phyloP scores from a whole-genome alignment of 805 yeast genomes.

The Candida glaebosa region DNA sequence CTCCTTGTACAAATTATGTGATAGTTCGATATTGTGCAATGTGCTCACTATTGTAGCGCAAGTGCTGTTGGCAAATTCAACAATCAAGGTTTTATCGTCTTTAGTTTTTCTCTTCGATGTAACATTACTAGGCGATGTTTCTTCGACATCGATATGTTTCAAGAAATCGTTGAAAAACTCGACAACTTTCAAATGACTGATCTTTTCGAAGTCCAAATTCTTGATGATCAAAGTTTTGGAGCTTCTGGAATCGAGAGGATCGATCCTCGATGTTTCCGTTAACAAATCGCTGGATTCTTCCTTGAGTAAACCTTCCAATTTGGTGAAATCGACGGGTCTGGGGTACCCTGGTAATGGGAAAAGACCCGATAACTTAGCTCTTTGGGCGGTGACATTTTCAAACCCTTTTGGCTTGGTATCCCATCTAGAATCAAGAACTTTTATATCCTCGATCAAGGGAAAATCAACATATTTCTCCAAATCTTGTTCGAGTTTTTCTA shows the following conservation, averaged over 20 bases:
- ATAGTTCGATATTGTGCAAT: conserved; percentile 32
- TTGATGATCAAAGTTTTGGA: conserved; percentile 29
- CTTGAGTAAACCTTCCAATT: conserved; percentile 34
- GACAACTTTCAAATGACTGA: conserved; percentile 37
- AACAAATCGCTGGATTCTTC: conserved; percentile 33
- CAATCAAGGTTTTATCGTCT: conserved; percentile 37
- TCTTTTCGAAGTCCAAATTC: conserved; percentile 28
- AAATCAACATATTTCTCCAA: conserved; percentile 35
- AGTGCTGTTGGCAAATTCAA: conserved; percentile 49
- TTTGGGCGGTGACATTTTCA: conserved; percentile 68
- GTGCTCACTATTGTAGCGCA: conserved; percentile 55
- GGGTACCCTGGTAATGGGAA: conserved; percentile 74
- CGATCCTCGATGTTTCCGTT: conserved; percentile 32
- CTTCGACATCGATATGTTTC: conserved; percentile 37
- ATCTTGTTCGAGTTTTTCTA: conserved; percentile 20
- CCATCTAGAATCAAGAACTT: conserved; percentile 57
- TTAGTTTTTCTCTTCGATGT: conserved; percentile 32
- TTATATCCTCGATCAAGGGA: conserved; percentile 49
- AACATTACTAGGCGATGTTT: conserved; percentile 28
- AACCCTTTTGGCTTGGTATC: conserved; percentile 69
- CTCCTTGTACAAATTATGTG: conserved; percentile 25
- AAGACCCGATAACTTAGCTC: conserved; percentile 75
- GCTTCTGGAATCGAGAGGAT: conserved; percentile 35
- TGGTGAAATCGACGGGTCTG: conserved; percentile 40
- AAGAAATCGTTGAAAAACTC: conserved; percentile 46